Conservation (phyloP, 2,329 filamentous ascomycete genomes). For the Aspergillus felis region DNA sequence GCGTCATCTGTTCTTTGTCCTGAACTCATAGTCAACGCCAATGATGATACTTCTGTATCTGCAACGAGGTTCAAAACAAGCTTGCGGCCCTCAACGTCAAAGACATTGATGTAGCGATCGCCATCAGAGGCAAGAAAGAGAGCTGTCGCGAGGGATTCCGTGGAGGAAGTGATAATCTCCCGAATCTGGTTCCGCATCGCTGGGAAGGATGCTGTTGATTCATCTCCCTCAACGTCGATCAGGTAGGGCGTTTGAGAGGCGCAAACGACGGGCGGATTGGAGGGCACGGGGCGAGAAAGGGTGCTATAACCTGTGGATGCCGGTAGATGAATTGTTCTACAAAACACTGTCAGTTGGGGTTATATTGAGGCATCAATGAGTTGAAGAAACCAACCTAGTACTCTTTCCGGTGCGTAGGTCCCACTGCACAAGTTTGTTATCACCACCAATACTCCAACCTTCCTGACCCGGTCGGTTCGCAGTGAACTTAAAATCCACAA, state of each 20-base stretch:
- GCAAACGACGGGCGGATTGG: conserved; percentile 44
- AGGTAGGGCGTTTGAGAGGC: conserved; percentile 49
- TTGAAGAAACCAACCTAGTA: conserved; percentile 36
- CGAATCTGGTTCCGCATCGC: conserved; percentile 50
- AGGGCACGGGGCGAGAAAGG: conserved; percentile 40
- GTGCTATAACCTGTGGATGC: conserved; percentile 36
- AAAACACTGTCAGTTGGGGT: conserved; percentile 11
- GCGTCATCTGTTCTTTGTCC: conserved; percentile 11
- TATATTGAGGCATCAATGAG: conserved; percentile 3
- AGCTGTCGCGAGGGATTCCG: conserved; percentile 29
- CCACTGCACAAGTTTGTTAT: conserved; percentile 52
- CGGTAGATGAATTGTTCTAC: conserved; percentile 43
- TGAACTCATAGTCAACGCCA: conserved; percentile 34
- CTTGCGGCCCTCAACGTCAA: conserved; percentile 41
- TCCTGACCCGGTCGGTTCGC: conserved; percentile 35
- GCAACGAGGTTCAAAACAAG: conserved; percentile 48
- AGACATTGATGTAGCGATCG: conserved; percentile 50
- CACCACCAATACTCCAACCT: conserved; percentile 53
- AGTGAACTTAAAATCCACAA: conserved; percentile 51
- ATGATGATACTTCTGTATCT: conserved; percentile 42
- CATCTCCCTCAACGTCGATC: conserved; percentile 40
- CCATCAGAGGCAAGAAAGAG: conserved; percentile 48
- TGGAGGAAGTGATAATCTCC: conserved; percentile 42
- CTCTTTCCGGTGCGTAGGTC: conserved; percentile 43
- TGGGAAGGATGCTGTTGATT: conserved; percentile 41